Percentiles rank a stretch among this genome's conserved stretches.
These are phyloP conservation scores for Neoconidiobolus thromboides DNA, from an alignment of 371 early-diverging fungal genomes.

Conservation along the genomic window DNA sequence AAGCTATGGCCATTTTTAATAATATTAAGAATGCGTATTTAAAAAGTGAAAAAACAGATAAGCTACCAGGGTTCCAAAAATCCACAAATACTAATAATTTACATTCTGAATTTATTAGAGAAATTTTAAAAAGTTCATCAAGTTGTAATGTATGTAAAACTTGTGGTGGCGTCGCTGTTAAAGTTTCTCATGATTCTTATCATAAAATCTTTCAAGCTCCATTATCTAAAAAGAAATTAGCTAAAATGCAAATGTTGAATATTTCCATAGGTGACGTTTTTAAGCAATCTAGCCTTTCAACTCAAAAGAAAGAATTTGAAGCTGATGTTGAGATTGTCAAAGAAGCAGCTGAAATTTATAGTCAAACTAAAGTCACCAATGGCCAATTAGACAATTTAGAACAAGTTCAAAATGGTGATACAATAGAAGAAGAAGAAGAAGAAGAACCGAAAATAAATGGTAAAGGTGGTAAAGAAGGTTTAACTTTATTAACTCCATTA, in stretches of 20 bases:
- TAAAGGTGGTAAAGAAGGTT: too few relatives aligned
- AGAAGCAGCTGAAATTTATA: constrained; percentile 4
- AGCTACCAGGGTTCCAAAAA: constrained; percentile 9
- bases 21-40: constrained; percentile 21
- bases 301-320: constrained; percentile 14
- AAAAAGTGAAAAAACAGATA: neutral
- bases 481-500: constrained; percentile 45
- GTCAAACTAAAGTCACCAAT: too few relatives aligned
- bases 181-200: constrained; percentile 65
- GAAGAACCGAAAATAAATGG: too few relatives aligned
- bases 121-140: neutral
- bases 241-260: constrained; percentile 39
- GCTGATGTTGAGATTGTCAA: constrained; percentile 9
- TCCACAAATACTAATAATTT: constrained; percentile 18
- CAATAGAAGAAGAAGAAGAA: constrained; percentile 12
- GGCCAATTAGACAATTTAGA: too few relatives aligned
- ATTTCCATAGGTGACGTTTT: constrained; percentile 21
- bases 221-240: constrained; percentile 44
- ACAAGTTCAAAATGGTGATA: too few relatives aligned
- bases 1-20: constrained; percentile 17
- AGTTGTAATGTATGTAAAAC: neutral
- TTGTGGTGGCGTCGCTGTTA: constrained; percentile 37
- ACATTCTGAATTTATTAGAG: neutral
- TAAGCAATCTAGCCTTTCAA: constrained; percentile 8
- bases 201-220: constrained; percentile 74